Evolutionary conservation across 2,329 filamentous ascomycete genomes (phyloP).

Genomic region (Coniella lustricola): DNA sequence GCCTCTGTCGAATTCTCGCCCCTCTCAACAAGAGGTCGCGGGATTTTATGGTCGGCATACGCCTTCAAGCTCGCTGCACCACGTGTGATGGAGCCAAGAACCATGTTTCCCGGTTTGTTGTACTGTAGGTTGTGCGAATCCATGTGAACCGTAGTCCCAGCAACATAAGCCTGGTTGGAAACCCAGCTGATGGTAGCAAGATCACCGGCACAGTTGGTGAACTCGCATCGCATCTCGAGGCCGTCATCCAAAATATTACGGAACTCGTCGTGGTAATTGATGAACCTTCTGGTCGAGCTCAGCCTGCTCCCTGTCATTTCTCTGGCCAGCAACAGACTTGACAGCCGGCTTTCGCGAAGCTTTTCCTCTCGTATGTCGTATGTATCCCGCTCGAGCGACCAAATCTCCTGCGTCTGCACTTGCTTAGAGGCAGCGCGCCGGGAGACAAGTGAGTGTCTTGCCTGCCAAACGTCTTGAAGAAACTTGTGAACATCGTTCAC

Average conservation of each 20-base stretch:
- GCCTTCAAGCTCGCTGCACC: constrained; percentile 38
- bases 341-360: constrained; percentile 26
- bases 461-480: constrained; percentile 30
- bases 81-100: constrained; percentile 42
- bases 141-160: constrained; percentile 56
- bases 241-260: constrained; percentile 42
- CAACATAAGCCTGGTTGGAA: constrained; percentile 47
- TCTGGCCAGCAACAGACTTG: constrained; percentile 40
- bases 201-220: constrained; percentile 56
- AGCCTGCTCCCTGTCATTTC: constrained; percentile 40
- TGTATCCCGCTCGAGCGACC: constrained; percentile 28
- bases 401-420: constrained; percentile 18
- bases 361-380: constrained; percentile 22
- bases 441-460: constrained; percentile 28
- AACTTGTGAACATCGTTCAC: constrained; percentile 30
- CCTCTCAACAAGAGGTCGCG: constrained; percentile 44
- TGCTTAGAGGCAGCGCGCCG: constrained; percentile 18
- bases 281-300: constrained; percentile 33
- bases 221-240: constrained; percentile 44
- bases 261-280: constrained; percentile 40
- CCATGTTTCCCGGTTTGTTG: constrained; percentile 56
- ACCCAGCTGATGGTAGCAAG: constrained; percentile 53
- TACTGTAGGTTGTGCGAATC: constrained; percentile 59
- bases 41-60: constrained; percentile 50
- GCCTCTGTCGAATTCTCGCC: constrained; percentile 49